Base-by-base conservation (phyloP, 768 basidiomycete species). In the Leccinum subgranulosum region DNA sequence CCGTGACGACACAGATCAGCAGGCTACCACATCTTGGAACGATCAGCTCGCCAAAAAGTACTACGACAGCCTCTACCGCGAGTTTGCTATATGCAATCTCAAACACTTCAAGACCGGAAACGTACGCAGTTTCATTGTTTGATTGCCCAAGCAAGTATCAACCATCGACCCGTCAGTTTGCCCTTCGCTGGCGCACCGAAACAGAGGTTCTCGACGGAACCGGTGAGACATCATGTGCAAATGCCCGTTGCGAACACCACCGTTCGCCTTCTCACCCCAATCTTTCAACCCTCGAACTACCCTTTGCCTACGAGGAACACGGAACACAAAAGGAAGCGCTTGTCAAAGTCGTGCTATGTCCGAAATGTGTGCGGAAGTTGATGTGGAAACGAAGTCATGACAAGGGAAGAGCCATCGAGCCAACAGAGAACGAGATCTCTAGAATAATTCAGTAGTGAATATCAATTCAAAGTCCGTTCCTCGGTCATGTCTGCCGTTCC, bases 71-170 rank as follows among this genome's bases (percentile, higher is more conserved):
- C 82, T 98, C 3, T 97, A 93, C 71, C 88, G 92, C 60, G 95
- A 98, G 72, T 98, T 87, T 65, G 92, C 91, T 0, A 77, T 94
- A 21, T 94, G 92, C 68, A 93, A 98, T 73, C 76, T 98, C 58
- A 98, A 98, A 76, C 96, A 98, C 68, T 97, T 92, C 79, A 97
- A 94, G 75, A 86, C 89, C 0, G 91, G 92, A 15, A 88, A 90
- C 59, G 93, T 95, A 60, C 61, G 86, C 69, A 54, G 8, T 48
- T 23, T 39, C 36, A 21, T 31, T 53, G 39, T 28, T 15, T 53
- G 29, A 19, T 58, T 31, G 28, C 27, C 0, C 14, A 7, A 8
- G 14, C 14, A 3, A 7, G 14, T 15, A 50, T 59, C 27, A 54
- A 43, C 8, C 43, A 3, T 21, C 46, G 36, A n/a, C 8, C 49